Base-by-base conservation (phyloP, 1,284 basidiomycete species). In the Puccinia triticina region DNA sequence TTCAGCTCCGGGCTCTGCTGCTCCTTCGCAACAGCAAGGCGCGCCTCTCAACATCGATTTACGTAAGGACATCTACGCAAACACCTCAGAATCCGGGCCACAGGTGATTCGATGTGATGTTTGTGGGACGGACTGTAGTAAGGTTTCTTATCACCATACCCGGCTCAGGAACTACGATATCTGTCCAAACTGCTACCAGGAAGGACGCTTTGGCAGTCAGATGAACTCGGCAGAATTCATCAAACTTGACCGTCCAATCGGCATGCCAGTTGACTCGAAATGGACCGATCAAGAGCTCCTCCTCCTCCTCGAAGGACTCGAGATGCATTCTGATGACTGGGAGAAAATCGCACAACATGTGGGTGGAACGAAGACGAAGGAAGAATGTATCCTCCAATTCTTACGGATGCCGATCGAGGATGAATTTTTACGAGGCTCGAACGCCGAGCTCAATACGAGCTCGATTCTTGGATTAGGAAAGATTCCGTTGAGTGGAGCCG, bases 281-380 rank as follows among this genome's bases (percentile, higher is more conserved):
- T 99, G 97, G 97, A 90, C 91, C 4, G 95, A 98, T 87, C 93
- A 95, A 86, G 97, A 99, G 88, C 90, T 93, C 26, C 88, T 99
- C 18, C 88, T 94, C 1, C 89, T 99, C 21, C 90, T 99, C 26
- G 96, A 99, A 88, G 97, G 93, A 23, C 91, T 99, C 75, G 96
- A 99, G 88, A 96, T 99, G 94, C 95, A 92, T 87, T 94, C 98
- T 84, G 96, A 98, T 86, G 96, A 98, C 86, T 99, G 96, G 96
- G 92, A 91, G 40, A 91, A 91, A 53, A 92, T 99, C 83, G 92
- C 95, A 84, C 92, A 94, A 84, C 96, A 99, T 86, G 95, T 99
- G 69, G 93, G 92, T 18, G 94, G 94, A 32, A 90, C 95, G 69
- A 82, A 82, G 55, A 92, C 92, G 23, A 92, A 95, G 55, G 95